These are phyloP conservation scores for Penicillium sp. DNA, from an alignment of 2,329 filamentous ascomycete genomes.

Conservation along the genomic window DNA sequence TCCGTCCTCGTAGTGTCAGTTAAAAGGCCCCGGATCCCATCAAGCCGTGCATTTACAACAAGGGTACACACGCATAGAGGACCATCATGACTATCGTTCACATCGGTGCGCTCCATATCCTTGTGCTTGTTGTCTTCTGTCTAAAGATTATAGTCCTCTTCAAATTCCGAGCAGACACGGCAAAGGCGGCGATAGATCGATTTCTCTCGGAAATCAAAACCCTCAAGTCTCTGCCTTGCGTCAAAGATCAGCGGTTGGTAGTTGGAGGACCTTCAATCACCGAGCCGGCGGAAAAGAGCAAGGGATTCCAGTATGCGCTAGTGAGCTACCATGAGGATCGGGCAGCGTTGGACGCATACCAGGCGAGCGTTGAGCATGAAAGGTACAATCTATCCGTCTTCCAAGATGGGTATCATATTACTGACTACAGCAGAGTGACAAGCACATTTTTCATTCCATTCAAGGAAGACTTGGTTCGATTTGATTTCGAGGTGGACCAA, in stretches of 20 bases:
- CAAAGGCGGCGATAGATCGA: constrained; percentile 39
- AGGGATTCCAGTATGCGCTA: constrained; percentile 49
- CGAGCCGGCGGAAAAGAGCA: constrained; percentile 48
- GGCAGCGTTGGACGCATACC: constrained; percentile 47
- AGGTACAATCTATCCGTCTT: constrained; percentile 28
- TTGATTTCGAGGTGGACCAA: constrained; percentile 47
- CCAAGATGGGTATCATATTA: background rate
- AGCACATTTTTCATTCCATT: constrained; percentile 49
- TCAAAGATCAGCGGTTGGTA: constrained; percentile 45
- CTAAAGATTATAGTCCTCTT: constrained; percentile 42
- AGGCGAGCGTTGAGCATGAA: constrained; percentile 50
- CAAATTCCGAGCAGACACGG: constrained; percentile 45
- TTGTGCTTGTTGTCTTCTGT: background rate
- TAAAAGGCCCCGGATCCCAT: too few relatives aligned
- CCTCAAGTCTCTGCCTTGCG: constrained; percentile 46
- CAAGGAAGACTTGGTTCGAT: constrained; percentile 49
- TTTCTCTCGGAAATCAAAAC: constrained; percentile 47
- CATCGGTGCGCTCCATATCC: too few relatives aligned
- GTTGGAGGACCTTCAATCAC: constrained; percentile 52
- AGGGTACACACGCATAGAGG: too few relatives aligned
- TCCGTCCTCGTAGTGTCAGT: too few relatives aligned
- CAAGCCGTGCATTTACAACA: too few relatives aligned
- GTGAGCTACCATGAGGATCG: constrained; percentile 48
- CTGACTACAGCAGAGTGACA: constrained; percentile 42
- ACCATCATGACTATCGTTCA: constrained; percentile 24